Evolutionary conservation across 2,329 filamentous ascomycete genomes (phyloP).

Genomic region (Camillea tinctor): DNA sequence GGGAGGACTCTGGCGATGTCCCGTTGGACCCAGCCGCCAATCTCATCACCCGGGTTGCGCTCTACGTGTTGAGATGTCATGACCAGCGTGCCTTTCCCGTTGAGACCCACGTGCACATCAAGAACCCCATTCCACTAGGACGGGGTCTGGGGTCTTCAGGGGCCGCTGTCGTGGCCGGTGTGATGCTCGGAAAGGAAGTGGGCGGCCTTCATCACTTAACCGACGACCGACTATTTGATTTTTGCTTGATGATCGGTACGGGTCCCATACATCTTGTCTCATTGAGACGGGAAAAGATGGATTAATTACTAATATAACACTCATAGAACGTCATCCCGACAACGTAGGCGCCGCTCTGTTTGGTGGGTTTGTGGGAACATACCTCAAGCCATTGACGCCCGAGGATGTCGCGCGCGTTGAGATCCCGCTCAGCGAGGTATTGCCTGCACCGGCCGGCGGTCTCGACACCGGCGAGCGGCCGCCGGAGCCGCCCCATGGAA

Average conservation of each 20-base stretch:
- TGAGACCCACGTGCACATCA: conserved; percentile 89
- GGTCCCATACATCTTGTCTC: background rate
- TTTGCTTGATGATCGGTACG: conserved; percentile 90
- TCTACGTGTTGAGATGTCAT: conserved; percentile 94
- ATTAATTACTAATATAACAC: background rate
- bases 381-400: conserved; percentile 86
- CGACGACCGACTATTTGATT: conserved; percentile 85
- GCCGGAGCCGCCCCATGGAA: conserved; percentile 84
- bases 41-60: conserved; percentile 87
- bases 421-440: conserved; percentile 90
- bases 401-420: conserved; percentile 88
- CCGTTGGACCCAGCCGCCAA: conserved; percentile 82
- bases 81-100: conserved; percentile 78
- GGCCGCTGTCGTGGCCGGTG: conserved; percentile 91
- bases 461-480: conserved; percentile 84
- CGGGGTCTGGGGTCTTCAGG: conserved; percentile 93
- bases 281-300: background rate
- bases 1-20: conserved; percentile 69
- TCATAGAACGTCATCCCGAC: conserved; percentile 78
- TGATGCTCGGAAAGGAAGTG: conserved; percentile 88
- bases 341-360: conserved; percentile 95
- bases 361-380: conserved; percentile 94
- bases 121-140: conserved; percentile 91
- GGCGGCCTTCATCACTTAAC: conserved; percentile 72
- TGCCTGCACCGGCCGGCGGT: conserved; percentile 86